phyloP scores from a whole-genome alignment of 2,329 filamentous ascomycete species.

The Plectosphaerella sp. region DNA sequence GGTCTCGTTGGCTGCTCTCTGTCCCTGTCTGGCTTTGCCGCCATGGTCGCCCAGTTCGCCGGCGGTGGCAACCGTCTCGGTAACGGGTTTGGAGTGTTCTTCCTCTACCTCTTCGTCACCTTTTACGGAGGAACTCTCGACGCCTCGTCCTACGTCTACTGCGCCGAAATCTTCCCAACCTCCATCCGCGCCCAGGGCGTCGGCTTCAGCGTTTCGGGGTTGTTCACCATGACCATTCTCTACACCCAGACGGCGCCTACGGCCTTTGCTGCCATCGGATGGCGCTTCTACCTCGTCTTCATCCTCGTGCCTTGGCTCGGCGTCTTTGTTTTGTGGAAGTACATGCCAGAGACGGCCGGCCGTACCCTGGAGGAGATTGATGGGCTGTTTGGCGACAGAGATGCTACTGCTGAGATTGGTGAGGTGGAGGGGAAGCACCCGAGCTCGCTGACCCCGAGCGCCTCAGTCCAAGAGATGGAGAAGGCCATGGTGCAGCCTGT shows the following conservation, averaged over 20 bases:
- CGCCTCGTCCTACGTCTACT: constrained; percentile 10
- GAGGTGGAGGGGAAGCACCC: too few species aligned
- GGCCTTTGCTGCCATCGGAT: constrained; percentile 4
- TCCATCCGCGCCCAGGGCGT: constrained; percentile 8
- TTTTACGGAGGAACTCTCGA: constrained; percentile 3
- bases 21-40: neutral
- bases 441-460: too few species aligned
- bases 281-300: constrained; percentile 6
- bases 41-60: neutral
- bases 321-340: neutral
- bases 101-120: constrained; percentile 2
- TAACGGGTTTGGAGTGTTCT: constrained; percentile 1
- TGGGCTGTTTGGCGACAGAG: neutral
- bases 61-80: neutral
- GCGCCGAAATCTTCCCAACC: constrained; percentile 11
- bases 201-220: constrained; percentile 5
- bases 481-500: too few species aligned
- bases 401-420: neutral
- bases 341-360: neutral
- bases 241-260: constrained; percentile 5
- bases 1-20: neutral
- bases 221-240: constrained; percentile 7
- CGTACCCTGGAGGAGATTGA: constrained; percentile 33
- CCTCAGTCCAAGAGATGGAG: too few species aligned
- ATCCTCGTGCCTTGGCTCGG: constrained; percentile 2